These are phyloP conservation scores for Pichia exigua DNA, from an alignment of 805 yeast genomes.

Conservation along the genomic window DNA sequence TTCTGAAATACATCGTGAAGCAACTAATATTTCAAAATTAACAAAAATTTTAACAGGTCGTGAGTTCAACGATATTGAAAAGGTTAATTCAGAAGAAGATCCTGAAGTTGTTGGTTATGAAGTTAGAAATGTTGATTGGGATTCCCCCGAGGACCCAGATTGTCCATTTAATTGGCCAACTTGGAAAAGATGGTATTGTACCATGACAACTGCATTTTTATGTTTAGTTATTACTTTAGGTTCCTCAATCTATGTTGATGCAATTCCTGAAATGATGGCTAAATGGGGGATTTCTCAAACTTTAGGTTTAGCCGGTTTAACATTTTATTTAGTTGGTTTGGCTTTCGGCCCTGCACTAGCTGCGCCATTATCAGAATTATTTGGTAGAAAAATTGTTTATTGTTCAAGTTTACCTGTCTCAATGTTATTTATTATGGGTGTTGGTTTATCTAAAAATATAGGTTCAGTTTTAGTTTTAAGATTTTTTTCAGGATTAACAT, in stretches of 20 bases:
- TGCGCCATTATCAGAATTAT: constrained; percentile 64
- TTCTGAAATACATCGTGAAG: constrained; percentile 17
- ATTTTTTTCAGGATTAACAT: constrained; percentile 66
- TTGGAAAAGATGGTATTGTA: constrained; percentile 56
- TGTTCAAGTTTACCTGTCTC: constrained; percentile 52
- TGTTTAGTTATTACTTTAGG: constrained; percentile 71
- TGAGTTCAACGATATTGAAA: constrained; percentile 5
- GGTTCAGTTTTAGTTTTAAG: constrained; percentile 57
- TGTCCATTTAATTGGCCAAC: constrained; percentile 65
- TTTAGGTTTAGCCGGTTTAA: constrained; percentile 57
- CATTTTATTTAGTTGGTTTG: constrained; percentile 63
- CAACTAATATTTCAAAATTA: constrained; percentile 16
- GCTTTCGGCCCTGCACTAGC: constrained; percentile 64
- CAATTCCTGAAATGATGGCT: constrained; percentile 45
- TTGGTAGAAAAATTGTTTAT: constrained; percentile 61
- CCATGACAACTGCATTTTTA: constrained; percentile 54
- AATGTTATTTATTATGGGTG: constrained; percentile 68
- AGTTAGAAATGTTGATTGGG: constrained; percentile 47
- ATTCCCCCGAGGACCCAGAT: constrained; percentile 47
- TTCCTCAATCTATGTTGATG: constrained; percentile 62
- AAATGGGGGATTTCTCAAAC: constrained; percentile 50
- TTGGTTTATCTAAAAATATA: constrained; percentile 56
- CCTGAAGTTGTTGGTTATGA: constrained; percentile 25
- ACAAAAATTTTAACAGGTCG: constrained; percentile 13
- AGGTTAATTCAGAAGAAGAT: constrained; percentile 19